phyloP scores from a whole-genome alignment of 2,329 filamentous ascomycete genomes.

The Colletotrichum camelliae region DNA sequence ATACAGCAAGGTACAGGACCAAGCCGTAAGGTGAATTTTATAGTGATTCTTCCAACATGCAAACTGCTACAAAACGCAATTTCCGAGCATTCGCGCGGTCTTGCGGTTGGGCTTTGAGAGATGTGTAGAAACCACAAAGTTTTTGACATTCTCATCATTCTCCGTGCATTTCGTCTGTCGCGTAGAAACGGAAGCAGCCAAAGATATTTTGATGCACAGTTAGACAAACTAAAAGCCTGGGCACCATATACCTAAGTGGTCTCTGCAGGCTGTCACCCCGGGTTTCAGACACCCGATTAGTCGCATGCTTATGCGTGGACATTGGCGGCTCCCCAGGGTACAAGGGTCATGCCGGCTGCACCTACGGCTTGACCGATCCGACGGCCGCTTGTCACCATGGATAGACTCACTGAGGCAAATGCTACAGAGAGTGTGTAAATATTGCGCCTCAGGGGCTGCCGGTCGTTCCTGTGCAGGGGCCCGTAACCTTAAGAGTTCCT shows the following conservation, averaged over 20 bases:
- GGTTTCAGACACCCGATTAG: background rate
- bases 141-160: background rate
- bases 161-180: background rate
- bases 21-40: background rate
- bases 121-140: background rate
- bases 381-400: background rate
- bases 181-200: background rate
- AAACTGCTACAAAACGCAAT: background rate
- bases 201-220: background rate
- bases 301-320: background rate
- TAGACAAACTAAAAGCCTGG: background rate
- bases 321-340: background rate
- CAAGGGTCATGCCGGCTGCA: background rate
- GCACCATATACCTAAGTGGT: background rate
- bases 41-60: rapidly evolving
- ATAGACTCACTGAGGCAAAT: background rate
- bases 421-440: background rate
- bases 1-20: no score
- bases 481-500: background rate
- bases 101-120: background rate
- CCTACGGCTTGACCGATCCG: background rate
- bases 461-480: background rate
- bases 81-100: background rate
- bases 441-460: background rate
- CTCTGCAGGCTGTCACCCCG: background rate